Evolutionary conservation across 179 eudicot species (phyloP).

Genomic region (Sideroxylon spinosum): DNA sequence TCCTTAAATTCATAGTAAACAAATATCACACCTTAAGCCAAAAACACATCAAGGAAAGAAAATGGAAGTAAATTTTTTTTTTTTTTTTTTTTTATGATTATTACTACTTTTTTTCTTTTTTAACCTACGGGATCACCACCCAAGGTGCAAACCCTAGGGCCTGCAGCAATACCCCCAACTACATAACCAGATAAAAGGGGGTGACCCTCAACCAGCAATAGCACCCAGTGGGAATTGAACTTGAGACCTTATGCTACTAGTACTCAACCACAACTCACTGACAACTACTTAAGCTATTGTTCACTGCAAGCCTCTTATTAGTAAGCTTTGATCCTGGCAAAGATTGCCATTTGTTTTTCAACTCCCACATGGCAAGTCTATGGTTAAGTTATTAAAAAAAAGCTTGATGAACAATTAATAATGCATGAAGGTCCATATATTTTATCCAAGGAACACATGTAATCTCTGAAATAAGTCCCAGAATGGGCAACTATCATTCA

Average conservation of each 20-base stretch:
- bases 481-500: not conserved
- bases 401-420: not conserved
- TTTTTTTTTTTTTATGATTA: not conserved
- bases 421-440: not conserved
- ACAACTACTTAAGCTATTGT: too few species aligned
- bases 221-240: too few species aligned
- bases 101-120: too few species aligned
- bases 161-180: too few species aligned
- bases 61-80: not conserved
- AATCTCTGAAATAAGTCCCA: not conserved
- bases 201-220: too few species aligned
- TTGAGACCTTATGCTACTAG: too few species aligned
- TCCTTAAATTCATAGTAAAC: not conserved
- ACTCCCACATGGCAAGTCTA: not conserved
- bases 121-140: too few species aligned
- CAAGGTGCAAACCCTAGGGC: too few species aligned
- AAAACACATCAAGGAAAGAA: not conserved
- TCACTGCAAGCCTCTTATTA: too few species aligned
- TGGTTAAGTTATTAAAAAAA: not conserved
- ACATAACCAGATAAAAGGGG: too few species aligned
- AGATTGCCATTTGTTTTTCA: not conserved
- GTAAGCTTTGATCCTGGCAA: not conserved
- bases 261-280: too few species aligned
- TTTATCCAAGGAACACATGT: not conserved
- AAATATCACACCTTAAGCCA: not conserved